These are phyloP conservation scores for Lyophyllum shimeji DNA, from an alignment of 768 basidiomycete species.

Conservation along the genomic window DNA sequence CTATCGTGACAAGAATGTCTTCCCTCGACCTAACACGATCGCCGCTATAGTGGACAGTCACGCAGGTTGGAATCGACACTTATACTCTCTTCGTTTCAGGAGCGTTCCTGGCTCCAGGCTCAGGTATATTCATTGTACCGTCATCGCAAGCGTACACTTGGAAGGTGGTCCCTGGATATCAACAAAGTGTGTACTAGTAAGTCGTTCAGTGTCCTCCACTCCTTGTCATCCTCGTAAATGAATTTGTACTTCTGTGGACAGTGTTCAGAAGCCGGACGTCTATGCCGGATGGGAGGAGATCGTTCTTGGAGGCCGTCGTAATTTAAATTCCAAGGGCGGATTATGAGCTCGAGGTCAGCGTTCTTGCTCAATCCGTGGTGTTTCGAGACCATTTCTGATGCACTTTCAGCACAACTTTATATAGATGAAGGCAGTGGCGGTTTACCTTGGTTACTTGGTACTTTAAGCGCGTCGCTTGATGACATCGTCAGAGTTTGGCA, in stretches of 20 bases:
- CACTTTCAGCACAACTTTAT: no score
- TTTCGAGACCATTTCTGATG: no score
- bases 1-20: background rate
- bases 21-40: background rate
- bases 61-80: background rate
- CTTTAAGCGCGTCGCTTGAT: no score
- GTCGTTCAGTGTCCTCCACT: background rate
- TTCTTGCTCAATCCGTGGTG: no score
- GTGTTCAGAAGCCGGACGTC: no score
- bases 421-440: no score
- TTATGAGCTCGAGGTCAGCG: no score
- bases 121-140: background rate
- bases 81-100: background rate
- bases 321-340: no score
- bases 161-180: background rate
- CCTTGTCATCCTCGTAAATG: background rate
- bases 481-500: no score
- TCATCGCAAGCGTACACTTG: background rate
- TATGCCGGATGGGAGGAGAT: no score
- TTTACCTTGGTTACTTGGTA: no score
- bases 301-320: no score
- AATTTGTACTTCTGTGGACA: background rate
- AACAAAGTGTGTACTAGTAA: background rate
- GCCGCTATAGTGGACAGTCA: background rate
- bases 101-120: background rate